These are phyloP conservation scores for Trypethelium eluteriae DNA, from an alignment of 495 filamentous ascomycete species.

Conservation along the genomic window DNA sequence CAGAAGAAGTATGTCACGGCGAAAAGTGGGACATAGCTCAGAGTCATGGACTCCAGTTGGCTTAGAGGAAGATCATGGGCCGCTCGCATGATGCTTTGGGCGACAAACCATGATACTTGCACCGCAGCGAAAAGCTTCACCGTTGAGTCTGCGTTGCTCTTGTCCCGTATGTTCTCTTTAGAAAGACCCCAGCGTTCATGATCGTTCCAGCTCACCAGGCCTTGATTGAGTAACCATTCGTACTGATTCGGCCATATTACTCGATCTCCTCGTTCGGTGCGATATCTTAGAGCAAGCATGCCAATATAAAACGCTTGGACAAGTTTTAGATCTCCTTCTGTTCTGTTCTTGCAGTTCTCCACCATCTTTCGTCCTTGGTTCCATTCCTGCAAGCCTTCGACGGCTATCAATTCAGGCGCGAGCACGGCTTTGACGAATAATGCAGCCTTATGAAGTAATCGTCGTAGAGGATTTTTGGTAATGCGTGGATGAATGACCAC, in stretches of 20 bases:
- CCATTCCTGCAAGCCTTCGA: slow-evolving; percentile 39
- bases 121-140: slow-evolving; percentile 33
- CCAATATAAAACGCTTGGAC: slow-evolving; percentile 38
- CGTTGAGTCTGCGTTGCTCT: slow-evolving; percentile 35
- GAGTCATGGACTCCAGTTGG: slow-evolving; percentile 36
- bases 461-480: slow-evolving; percentile 25
- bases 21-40: slow-evolving; percentile 35
- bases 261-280: slow-evolving; percentile 26
- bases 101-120: slow-evolving; percentile 34
- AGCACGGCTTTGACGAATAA: slow-evolving; percentile 33
- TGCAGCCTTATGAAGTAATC: slow-evolving; percentile 30
- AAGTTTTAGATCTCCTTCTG: slow-evolving; percentile 27
- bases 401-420: slow-evolving; percentile 36
- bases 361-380: slow-evolving; percentile 31
- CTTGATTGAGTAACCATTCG: slow-evolving; percentile 32
- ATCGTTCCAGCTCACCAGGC: slow-evolving; percentile 30
- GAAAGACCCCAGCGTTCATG: slow-evolving; percentile 32
- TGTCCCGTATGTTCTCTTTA: slow-evolving; percentile 33
- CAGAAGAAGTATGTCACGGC: slow-evolving; percentile 37
- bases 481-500: slow-evolving; percentile 38
- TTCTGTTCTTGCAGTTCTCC: slow-evolving; percentile 23
- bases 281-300: slow-evolving; percentile 37
- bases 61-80: slow-evolving; percentile 31
- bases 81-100: slow-evolving; percentile 31
- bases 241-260: slow-evolving; percentile 37